Base-by-base conservation (phyloP, 345 rosid species). In the Alliaria petiolata region DNA sequence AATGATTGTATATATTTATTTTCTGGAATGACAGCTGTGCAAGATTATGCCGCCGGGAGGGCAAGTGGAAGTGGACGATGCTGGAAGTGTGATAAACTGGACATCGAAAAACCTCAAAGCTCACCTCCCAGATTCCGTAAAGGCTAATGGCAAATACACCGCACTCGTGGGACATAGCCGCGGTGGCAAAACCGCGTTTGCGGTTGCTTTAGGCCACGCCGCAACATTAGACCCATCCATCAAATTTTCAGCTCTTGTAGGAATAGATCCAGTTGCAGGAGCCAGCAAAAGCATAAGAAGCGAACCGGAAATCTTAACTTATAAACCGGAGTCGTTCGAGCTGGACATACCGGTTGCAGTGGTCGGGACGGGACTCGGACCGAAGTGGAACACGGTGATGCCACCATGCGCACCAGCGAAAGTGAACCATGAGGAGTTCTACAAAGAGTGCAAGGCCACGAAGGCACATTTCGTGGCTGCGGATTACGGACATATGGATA, bases 401-500 rank as follows among this genome's bases (percentile, higher is more conserved):
- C 74, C 69, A 9, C 54, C 78, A 20, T 68, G 79, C 28, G 79
- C 79, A 47, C 79, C 79, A 34, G 15, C 53, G 16, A 64, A 8
- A 11, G 46, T 75, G 42, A 75, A 68, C 74, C 79, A 75, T 20
- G 45, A 52, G 15, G 79, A 75, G 79, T 68, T 75, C 53, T 75
- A 58, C n/a, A 67, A 43, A 16, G 74, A 75, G 69, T 59, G 79
- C 51, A 75, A 67, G 43, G 55, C 74, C 9, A 67, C 79, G 6
- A 69, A 69, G 28, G 69, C 35, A 7, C 79, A 75, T 52, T 75
- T 68, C 15, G 79, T 68, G 47, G 74, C 74, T 33, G 74, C 79
- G 42, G 63, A 75, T 42, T 68, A 61, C 9, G 79, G 79, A 52
- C 79, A 75, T 28, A 75, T 75, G 79, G 79, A 67, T 53, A 75